Base-by-base conservation (phyloP, 305 asterid species). In the Rubia tinctorum region DNA sequence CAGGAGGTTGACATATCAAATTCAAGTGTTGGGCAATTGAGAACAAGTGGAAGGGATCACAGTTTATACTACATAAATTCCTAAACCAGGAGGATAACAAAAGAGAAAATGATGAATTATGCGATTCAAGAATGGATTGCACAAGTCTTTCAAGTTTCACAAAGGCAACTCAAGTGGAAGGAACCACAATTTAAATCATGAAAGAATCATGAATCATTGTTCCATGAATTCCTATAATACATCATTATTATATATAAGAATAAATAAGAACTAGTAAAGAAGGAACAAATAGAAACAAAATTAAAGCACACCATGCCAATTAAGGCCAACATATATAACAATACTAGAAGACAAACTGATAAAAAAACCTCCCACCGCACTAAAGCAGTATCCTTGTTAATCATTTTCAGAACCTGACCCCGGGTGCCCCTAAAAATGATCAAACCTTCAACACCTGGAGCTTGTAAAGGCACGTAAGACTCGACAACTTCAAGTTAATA, bases 361-460 rank as follows among this genome's bases (percentile, higher is more conserved):
- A 11, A 27, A 56, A 45, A 53, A 20, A 14, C 99, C 99, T 95
- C 97, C 99, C 99, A 92, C 66, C 96, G 91, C 66, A 95, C 98
- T 71, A 95, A 82, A 75, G 92, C 97, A 78, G 74, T 69, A 75
- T 86, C 76, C 49, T 78, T 75, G 74, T 88, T 83, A 25, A 91
- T 86, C 96, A 89, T 85, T 84, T 89, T 92, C 84, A 95, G 75
- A 80, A 95, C 86, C 79, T 82, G 93, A 77, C 99, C 99, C 67
- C 79, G 85, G 69, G 98, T 81, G 74, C 87, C 81, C 34, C 86
- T 79, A 76, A 98, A 98, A 78, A 95, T 88, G 56, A 83, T 80
- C 84, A 95, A 80, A 77, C 97, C 96, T 86, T 88, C 96, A 76
- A 87, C 78, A 66, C 93, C 93, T 80, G 92, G 82, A 84, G 88